Evolutionary conservation across 202 grass and related monocot genomes (phyloP).

Genomic region (Panicum hallii): DNA sequence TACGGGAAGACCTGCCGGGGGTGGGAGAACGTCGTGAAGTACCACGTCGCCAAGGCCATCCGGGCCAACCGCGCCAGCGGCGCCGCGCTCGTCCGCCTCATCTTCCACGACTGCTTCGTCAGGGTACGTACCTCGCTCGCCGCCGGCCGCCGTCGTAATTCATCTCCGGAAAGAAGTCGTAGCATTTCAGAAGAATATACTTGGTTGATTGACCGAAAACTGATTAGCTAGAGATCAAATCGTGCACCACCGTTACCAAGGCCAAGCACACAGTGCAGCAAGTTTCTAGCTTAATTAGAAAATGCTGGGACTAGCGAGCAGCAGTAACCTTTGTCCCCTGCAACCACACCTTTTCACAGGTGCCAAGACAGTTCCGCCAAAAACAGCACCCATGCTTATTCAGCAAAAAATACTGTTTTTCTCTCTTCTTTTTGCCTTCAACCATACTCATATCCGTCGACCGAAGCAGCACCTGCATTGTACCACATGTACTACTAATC

Average conservation of each 20-base stretch:
- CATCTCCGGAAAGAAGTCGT: no score
- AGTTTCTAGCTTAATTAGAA: neutral
- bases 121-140: conserved; percentile 41
- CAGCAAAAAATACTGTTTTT: no score
- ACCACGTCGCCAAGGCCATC: conserved; percentile 57
- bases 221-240: no score
- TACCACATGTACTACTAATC: neutral
- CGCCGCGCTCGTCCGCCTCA: conserved; percentile 69
- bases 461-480: neutral
- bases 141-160: no score
- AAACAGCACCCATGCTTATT: neutral
- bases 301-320: neutral
- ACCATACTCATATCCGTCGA: no score
- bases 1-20: conserved; percentile 42
- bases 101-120: conserved; percentile 96
- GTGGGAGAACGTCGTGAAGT: conserved; percentile 52
- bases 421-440: no score
- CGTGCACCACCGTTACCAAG: no score
- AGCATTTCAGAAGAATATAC: no score
- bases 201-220: no score
- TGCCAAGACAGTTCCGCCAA: neutral
- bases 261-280: neutral
- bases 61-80: conserved; percentile 41
- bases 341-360: neutral
- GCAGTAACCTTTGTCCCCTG: neutral